phyloP scores from a whole-genome alignment of 495 filamentous ascomycete species.

The Copromyces sp. region DNA sequence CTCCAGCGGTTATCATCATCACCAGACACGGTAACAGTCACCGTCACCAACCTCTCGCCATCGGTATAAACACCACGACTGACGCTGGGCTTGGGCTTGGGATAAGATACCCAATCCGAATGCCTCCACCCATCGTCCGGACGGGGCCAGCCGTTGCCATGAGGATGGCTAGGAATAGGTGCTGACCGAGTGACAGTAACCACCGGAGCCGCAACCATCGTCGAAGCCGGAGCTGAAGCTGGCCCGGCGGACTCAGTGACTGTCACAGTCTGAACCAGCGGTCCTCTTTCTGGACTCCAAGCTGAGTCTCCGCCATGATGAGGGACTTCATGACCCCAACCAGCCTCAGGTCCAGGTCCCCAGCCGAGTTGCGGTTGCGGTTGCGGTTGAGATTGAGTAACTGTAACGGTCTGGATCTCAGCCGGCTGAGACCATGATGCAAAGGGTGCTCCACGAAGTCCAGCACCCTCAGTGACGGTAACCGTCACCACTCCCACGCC shows the following conservation, averaged over 20 bases:
- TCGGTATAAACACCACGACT: neutral
- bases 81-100: neutral
- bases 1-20: neutral
- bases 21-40: neutral
- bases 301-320: neutral
- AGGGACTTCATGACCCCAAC: neutral
- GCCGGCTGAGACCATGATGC: neutral
- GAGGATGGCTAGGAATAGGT: neutral
- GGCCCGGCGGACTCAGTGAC: neutral
- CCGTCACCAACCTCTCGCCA: neutral
- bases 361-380: neutral
- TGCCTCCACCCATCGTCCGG: neutral
- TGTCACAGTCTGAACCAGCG: neutral
- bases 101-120: neutral
- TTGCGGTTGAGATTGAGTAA: neutral
- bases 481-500: neutral
- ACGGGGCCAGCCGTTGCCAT: neutral
- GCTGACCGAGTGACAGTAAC: neutral
- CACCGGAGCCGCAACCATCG: neutral
- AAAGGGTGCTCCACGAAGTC: neutral
- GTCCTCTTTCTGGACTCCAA: neutral
- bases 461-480: neutral
- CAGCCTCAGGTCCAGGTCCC: neutral
- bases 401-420: neutral
- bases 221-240: neutral